Base-by-base conservation (phyloP, 495 filamentous ascomycete genomes). In the Podospora appendiculata region DNA sequence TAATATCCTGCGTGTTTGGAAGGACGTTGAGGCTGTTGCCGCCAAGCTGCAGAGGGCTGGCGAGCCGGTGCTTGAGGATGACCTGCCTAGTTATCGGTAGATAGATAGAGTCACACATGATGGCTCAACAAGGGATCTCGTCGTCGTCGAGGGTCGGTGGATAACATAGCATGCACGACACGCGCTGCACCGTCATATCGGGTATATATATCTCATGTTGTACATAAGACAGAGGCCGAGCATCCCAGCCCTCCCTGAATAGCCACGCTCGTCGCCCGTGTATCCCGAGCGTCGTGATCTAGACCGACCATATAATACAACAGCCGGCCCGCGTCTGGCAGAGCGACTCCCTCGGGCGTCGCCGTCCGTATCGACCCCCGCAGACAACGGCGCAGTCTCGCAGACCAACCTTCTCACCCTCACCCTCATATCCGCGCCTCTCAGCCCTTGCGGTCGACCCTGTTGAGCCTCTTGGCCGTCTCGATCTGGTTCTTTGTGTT, bases 401-500 rank as follows among this genome's bases (percentile, higher is more conserved):
- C 25, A 25, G 25, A 25, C 25, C 25, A 25, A 25, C 25, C 25
- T n/a, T n/a, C n/a, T n/a, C 13, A 38, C 2, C 36, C 36, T n/a
- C n/a, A n/a, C 36, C 36, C 13, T 38, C 10, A 11, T 2, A 13
- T 38, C 42, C 42, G 6, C 19, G 1, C 4, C 25, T 16, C 49
- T 74, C 58, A 79, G 13, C 79, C 76, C 59, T 72, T 71, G 62
- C 89, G 77, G 51, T 90, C 85, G 45, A 95, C 73, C 57, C 68
- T 79, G 73, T 98, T 98, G 64, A 96, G 69, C 64, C 81, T 89
- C 67, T 74, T 79, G 19, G 89, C 83, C 17, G 81, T 94, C 65
- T 76, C 70, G 65, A 85, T 93, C 81, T 94, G 90, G 59, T 71
- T 88, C 60, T 88, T 81, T 18, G 93, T 97, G 54, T 75, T 79